A percentile compares a stretch with the other conserved stretches of the same genome.
Evolutionary conservation across 164 flowering plant species (phyloP).

Genomic region (Vitis labrusca): DNA sequence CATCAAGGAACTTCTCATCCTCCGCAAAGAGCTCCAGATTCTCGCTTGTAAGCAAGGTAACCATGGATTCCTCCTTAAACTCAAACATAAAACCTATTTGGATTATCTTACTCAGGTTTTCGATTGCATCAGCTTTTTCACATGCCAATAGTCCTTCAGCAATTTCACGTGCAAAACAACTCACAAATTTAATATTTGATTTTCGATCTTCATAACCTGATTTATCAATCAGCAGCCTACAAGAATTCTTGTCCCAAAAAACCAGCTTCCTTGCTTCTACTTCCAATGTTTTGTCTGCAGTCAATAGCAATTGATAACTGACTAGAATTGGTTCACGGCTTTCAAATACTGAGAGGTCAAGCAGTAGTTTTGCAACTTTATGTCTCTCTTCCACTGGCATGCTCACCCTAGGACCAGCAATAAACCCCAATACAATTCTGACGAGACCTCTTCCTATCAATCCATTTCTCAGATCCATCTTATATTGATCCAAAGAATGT

Average conservation of each 20-base stretch:
- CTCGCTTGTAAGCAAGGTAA: slow-evolving; percentile 8
- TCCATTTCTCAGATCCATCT: neutral
- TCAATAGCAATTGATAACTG: neutral
- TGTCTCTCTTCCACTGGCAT: slow-evolving; percentile 11
- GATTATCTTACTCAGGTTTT: slow-evolving; percentile 7
- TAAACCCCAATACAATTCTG: slow-evolving; percentile 15
- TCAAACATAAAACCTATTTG: slow-evolving; percentile 9
- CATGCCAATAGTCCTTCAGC: slow-evolving; percentile 14
- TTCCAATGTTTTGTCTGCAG: neutral
- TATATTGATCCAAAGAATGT: neutral
- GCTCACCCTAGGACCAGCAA: slow-evolving; percentile 11
- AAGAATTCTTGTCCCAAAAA: slow-evolving; percentile 9
- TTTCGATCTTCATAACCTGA: slow-evolving; percentile 1
- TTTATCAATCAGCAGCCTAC: slow-evolving; percentile 5
- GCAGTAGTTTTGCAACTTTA: slow-evolving; percentile 8
- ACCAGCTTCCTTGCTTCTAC: slow-evolving; percentile 7
- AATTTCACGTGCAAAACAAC: slow-evolving; percentile 17
- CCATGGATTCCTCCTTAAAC: slow-evolving; percentile 10
- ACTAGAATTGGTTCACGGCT: slow-evolving; percentile 6
- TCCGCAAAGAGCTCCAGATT: slow-evolving; percentile 9
- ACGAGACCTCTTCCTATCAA: slow-evolving; percentile 15
- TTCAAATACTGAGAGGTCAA: slow-evolving; percentile 5
- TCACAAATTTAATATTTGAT: slow-evolving; percentile 8
- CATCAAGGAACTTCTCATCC: slow-evolving; percentile 8
- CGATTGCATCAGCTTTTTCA: neutral